Conservation (phyloP, 352 stramenopile genomes). For the Albugo laibachii region DNA sequence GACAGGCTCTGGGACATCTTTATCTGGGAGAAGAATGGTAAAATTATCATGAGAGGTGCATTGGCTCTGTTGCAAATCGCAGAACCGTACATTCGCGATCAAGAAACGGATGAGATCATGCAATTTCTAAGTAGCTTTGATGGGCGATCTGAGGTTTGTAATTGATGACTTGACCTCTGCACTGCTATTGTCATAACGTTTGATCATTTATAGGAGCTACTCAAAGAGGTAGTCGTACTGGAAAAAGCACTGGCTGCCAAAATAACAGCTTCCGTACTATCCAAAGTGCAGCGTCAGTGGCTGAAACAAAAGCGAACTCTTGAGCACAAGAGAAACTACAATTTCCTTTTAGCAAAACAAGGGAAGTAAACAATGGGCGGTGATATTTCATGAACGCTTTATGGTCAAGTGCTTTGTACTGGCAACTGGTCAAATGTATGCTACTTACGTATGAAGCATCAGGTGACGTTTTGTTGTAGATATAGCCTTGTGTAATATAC, state of each 20-base stretch:
- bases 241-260: slow-evolving; percentile 40
- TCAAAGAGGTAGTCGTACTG: slow-evolving; percentile 25
- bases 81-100: slow-evolving; percentile 30
- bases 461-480: no score
- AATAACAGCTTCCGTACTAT: slow-evolving; percentile 56
- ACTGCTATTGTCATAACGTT: neutral
- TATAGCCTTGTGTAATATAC: no score
- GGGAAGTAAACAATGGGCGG: no score
- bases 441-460: no score
- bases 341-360: no score
- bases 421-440: no score
- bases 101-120: slow-evolving; percentile 70
- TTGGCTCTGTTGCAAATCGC: slow-evolving; percentile 49
- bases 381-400: no score
- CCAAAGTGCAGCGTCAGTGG: slow-evolving; percentile 42
- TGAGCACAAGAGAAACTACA: no score
- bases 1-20: slow-evolving; percentile 78
- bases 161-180: neutral
- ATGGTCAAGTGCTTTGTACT: no score
- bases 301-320: no score
- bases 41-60: slow-evolving; percentile 60
- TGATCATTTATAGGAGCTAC: slow-evolving; percentile 25
- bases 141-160: neutral
- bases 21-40: slow-evolving; percentile 68
- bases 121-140: slow-evolving; percentile 55